A percentile compares a stretch with the other conserved stretches of the same genome.
Conservation (phyloP, 2,329 filamentous ascomycete species). For the Ambrosiella cleistominuta region DNA sequence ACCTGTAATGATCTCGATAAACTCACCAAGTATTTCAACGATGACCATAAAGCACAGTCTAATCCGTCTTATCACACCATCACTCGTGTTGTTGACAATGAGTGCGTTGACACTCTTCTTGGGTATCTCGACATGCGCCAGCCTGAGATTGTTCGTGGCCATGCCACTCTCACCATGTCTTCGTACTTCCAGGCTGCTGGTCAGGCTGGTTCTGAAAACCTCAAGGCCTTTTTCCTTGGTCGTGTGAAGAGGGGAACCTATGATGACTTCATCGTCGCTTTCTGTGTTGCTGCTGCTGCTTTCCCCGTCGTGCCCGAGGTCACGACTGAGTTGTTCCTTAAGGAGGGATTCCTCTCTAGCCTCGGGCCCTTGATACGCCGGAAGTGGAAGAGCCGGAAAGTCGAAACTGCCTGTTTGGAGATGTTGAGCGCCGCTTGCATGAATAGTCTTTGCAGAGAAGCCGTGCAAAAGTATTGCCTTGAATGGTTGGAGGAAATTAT, state of each 20-base stretch:
- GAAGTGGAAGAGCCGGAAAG: constrained; percentile 67
- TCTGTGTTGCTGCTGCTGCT: constrained; percentile 74
- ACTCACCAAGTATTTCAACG: constrained; percentile 41
- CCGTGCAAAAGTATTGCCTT: constrained; percentile 66
- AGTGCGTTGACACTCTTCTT: constrained; percentile 72
- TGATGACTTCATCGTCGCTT: constrained; percentile 78
- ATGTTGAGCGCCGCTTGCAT: constrained; percentile 86
- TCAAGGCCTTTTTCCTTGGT: constrained; percentile 57
- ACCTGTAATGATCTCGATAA: constrained; percentile 41
- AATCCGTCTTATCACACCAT: constrained; percentile 29
- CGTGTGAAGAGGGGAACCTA: constrained; percentile 58
- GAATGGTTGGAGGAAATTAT: constrained; percentile 79
- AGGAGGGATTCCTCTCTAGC: constrained; percentile 66
- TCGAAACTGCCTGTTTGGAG: constrained; percentile 74
- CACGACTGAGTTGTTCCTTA: constrained; percentile 65
- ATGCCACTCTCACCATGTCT: constrained; percentile 66
- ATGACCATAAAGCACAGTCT: constrained; percentile 31
- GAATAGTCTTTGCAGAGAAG: constrained; percentile 63
- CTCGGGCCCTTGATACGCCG: constrained; percentile 61
- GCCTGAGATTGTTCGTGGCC: constrained; percentile 53
- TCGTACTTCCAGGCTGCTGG: constrained; percentile 67
- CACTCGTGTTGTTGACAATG: constrained; percentile 48
- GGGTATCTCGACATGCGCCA: constrained; percentile 72
- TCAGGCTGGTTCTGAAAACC: constrained; percentile 49
- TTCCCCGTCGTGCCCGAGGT: constrained; percentile 72